Evolutionary conservation across 768 basidiomycete genomes (phyloP), one percentile per base, ranked within the genome.

Genomic region (Russula lepida): DNA sequence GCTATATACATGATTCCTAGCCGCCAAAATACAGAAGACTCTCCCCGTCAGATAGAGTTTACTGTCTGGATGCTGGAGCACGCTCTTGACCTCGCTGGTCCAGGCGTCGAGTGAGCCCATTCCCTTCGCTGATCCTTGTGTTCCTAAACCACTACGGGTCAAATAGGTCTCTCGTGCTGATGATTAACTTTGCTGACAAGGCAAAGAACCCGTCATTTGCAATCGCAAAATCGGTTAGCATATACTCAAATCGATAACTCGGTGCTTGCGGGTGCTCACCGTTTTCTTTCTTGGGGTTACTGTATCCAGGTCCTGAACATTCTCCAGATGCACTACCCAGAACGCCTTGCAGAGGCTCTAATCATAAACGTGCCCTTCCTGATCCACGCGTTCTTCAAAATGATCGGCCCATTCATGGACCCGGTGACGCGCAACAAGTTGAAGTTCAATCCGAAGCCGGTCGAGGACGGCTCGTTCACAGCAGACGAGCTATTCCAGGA

Each of bases 361-460:
- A 82, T 92, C 68, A 77, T 86, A 60, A 89, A 93, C 67, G 79
- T 93, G n/a, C 92, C 92, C 4, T 92, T 84, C 75, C 70, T 90
- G 53, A 69, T 92, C 54, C 82, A 81, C 58, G 77, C 82, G 0
- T 92, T 92, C 73, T 86, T 83, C 77, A 89, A 86, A 66, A 71
- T 91, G 66, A 84, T 92, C 68, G 81, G 75, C 66, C 88, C 91
- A 1, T 86, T 93, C 69, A 81, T 94, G 54, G 92, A 95, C 73
- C 89, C 92, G 2, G 71, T 91, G 60, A 92, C 91, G 1, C 82
- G 84, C 32, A 71, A 78, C 37, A 90, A 91, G 72, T 78, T 90
- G 72, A 79, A 84, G 59, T 89, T 91, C 72, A 90, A 91, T 67
- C 86, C 87, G 1, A 71, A 79, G 23, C 77, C 85, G 25, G 74